These are phyloP conservation scores for Pythium aristosporum DNA, from an alignment of 352 stramenopile species.

Conservation along the genomic window DNA sequence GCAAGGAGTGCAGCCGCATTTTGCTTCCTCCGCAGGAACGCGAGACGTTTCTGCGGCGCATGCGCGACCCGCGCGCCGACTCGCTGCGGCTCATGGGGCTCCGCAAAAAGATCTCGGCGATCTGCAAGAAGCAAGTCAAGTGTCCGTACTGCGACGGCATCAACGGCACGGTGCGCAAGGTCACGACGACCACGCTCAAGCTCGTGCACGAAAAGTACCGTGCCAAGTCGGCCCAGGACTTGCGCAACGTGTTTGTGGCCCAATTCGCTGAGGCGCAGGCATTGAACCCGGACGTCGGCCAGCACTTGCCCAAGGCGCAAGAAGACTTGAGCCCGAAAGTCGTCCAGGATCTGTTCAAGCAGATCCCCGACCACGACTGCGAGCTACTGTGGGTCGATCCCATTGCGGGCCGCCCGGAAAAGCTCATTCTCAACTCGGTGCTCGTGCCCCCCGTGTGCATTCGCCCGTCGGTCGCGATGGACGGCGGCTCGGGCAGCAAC, in stretches of 20 bases:
- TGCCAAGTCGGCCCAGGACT: conserved; percentile 78
- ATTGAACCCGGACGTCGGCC: conserved; percentile 82
- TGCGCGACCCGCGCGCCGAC: conserved; percentile 84
- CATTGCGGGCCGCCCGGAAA: conserved; percentile 93
- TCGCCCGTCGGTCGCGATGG: conserved; percentile 97
- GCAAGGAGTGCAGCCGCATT: conserved; percentile 94
- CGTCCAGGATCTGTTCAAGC: conserved; percentile 93
- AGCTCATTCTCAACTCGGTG: conserved; percentile 97
- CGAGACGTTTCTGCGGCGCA: conserved; percentile 81
- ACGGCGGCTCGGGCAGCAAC: conserved; percentile 94
- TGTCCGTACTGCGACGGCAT: conserved; percentile 95
- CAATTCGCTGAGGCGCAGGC: conserved; percentile 79
- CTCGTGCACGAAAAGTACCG: conserved; percentile 98
- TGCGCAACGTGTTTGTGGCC: conserved; percentile 83
- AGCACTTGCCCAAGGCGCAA: conserved; percentile 85
- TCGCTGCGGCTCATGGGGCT: conserved; percentile 73
- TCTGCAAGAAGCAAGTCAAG: conserved; percentile 96
- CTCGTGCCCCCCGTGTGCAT: conserved; percentile 99
- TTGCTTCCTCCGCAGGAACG: conserved; percentile 92
- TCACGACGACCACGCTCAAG: conserved; percentile 96
- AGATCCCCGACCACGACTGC: conserved; percentile 97
- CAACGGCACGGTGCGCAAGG: conserved; percentile 98
- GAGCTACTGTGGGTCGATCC: conserved; percentile 97
- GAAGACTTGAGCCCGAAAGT: conserved; percentile 91
- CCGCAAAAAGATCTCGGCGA: conserved; percentile 94